Evolutionary conservation across 2,329 filamentous ascomycete species (phyloP), one percentile per base, ranked within the genome.

Genomic region (Chrysoporthe deuterocubensis): DNA sequence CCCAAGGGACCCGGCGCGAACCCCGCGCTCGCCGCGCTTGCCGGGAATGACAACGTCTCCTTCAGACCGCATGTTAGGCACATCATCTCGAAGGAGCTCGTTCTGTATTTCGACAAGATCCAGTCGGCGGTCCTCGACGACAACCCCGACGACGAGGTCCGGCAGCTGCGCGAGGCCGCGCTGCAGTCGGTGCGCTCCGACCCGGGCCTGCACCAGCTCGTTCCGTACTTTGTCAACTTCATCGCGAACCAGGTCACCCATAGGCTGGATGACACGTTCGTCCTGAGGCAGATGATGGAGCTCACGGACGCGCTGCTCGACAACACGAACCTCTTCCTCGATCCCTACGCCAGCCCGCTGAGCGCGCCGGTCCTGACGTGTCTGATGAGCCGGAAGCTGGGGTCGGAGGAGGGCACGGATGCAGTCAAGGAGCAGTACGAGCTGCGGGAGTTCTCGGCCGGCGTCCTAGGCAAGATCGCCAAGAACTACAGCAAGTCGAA

Each of bases 181-280:
- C 86, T 97, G 44, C 91, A 92, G 64, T 96, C 93, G 37, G 88
- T 99, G 34, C 87, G 91, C 62, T 92, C 93, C 67, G 96, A 99
- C 75, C 94, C 96, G 0, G 95, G 95, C 48, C 87, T 98, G 50
- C 96, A 99, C 77, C 96, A 99, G 79, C 88, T 99, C 11, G 90
- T 97, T 40, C 96, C 96, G 0, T 99, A 99, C 80, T 97, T 98
- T 74, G 91, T 97, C 69, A 94, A 96, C 77, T 98, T 97, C 78
- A 92, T 98, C 74, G 91, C 94, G 26, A 95, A 97, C 78, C 96
- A 97, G 79, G 93, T 99, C 62, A 98, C 96, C 1, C 96, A 99
- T 78, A 92, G 90, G 72, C 86, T 97, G 71, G 94, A 97, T 80
- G 92, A 97, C 77, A 86, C 94, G 2, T 97, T 97, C 76, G 89